Conservation (phyloP, 768 basidiomycete species). For the Boletus tomentosulus region DNA sequence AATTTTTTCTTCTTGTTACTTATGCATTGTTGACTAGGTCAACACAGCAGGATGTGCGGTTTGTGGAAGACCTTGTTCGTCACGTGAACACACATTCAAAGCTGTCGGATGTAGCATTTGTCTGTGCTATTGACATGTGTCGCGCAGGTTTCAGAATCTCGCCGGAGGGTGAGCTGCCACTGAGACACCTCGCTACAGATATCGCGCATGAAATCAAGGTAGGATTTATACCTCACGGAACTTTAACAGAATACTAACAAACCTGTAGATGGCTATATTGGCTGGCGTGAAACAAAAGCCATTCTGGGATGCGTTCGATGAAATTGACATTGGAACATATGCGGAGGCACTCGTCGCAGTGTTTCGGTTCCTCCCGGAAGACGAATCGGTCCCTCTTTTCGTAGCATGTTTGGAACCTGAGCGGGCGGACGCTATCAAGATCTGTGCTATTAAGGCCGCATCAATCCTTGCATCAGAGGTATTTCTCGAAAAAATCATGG, state of each 20-base stretch:
- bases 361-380: slow-evolving; percentile 63
- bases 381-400: slow-evolving; percentile 61
- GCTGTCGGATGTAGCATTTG: slow-evolving; percentile 60
- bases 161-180: slow-evolving; percentile 54
- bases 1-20: not conserved
- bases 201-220: slow-evolving; percentile 81
- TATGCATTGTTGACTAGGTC: not conserved
- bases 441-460: slow-evolving; percentile 69
- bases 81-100: slow-evolving; percentile 53
- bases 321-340: slow-evolving; percentile 72
- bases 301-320: slow-evolving; percentile 69
- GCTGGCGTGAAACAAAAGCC: slow-evolving; percentile 43
- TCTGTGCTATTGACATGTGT: slow-evolving; percentile 75
- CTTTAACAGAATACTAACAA: not conserved
- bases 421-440: slow-evolving; percentile 77
- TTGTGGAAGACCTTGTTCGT: slow-evolving; percentile 59
- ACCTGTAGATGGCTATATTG: slow-evolving; percentile 20
- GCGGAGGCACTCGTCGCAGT: slow-evolving; percentile 70
- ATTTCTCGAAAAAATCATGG: slow-evolving; percentile 9
- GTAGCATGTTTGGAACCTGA: slow-evolving; percentile 66
- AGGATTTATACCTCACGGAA: slow-evolving; percentile 19
- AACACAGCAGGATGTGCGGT: slow-evolving; percentile 43
- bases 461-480: slow-evolving; percentile 68
- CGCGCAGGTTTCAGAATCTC: slow-evolving; percentile 56
- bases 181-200: slow-evolving; percentile 65